Percentiles rank a stretch among this genome's conserved stretches.
Conservation (phyloP, 345 rosid genomes). For the Hevea brasiliensis region DNA sequence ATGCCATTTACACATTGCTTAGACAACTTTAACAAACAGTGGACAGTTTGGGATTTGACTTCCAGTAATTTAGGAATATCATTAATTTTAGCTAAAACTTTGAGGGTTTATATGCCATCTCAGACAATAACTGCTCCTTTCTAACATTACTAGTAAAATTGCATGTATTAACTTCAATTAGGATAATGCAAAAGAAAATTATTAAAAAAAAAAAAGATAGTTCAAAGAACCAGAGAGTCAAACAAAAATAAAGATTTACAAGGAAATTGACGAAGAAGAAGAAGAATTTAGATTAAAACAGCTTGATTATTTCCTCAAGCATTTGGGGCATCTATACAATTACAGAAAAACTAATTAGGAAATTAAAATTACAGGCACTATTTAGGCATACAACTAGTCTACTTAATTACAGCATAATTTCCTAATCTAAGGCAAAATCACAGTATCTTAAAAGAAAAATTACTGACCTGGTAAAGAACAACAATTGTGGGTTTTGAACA, state of each 20-base stretch:
- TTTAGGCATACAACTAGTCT: no score
- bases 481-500: constrained; percentile 89
- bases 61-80: neutral
- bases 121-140: neutral
- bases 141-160: no score
- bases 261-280: no score
- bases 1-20: neutral
- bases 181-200: neutral
- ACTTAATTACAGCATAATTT: no score
- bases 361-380: no score
- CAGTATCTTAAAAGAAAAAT: no score
- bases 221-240: neutral
- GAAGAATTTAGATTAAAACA: no score
- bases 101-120: neutral
- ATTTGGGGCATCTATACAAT: no score
- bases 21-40: neutral
- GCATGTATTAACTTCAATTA: neutral
- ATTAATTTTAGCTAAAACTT: neutral
- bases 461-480: constrained; percentile 77
- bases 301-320: no score
- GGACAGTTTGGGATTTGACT: neutral
- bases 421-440: no score
- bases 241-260: constrained; percentile 1
- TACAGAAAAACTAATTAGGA: no score
- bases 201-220: neutral